Evolutionary conservation across 306 rosid genomes (phyloP).

Genomic region (Prunus campanulata): DNA sequence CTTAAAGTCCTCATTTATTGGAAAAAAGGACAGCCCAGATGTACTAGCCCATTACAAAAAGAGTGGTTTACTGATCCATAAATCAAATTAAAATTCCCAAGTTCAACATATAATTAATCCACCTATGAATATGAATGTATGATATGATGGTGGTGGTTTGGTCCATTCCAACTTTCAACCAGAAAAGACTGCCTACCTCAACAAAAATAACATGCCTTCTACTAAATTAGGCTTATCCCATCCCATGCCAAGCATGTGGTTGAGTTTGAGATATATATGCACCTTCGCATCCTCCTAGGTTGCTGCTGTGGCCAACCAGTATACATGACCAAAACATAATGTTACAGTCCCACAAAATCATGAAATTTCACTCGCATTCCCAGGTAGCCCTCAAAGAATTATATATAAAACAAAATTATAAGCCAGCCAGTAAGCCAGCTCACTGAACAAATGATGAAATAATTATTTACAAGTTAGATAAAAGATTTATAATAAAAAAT

Average conservation of each 20-base stretch:
- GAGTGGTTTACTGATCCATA: neutral
- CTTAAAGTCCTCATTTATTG: no score
- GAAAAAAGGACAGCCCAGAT: neutral
- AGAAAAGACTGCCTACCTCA: constrained; percentile 57
- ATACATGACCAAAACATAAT: no score
- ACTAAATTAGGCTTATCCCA: constrained; percentile 41
- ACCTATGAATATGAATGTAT: neutral
- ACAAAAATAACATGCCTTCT: constrained; percentile 56
- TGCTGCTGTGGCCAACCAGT: constrained; percentile 77
- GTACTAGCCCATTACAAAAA: neutral
- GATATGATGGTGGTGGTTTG: neutral
- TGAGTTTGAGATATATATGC: constrained; percentile 36
- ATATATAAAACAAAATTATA: neutral
- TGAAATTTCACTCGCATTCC: neutral
- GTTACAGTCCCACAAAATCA: no score
- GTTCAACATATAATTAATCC: neutral
- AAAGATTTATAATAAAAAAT: neutral
- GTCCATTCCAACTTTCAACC: constrained; percentile 5
- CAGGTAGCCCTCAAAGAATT: neutral
- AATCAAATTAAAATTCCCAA: neutral
- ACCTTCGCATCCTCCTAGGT: constrained; percentile 82
- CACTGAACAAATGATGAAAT: constrained; percentile 7
- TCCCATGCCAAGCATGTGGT: constrained; percentile 66
- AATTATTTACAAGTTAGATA: constrained; percentile 13
- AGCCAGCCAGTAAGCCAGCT: neutral